These are phyloP conservation scores for Arabidopsis suecica DNA, from an alignment of 345 rosid species.

Conservation along the genomic window DNA sequence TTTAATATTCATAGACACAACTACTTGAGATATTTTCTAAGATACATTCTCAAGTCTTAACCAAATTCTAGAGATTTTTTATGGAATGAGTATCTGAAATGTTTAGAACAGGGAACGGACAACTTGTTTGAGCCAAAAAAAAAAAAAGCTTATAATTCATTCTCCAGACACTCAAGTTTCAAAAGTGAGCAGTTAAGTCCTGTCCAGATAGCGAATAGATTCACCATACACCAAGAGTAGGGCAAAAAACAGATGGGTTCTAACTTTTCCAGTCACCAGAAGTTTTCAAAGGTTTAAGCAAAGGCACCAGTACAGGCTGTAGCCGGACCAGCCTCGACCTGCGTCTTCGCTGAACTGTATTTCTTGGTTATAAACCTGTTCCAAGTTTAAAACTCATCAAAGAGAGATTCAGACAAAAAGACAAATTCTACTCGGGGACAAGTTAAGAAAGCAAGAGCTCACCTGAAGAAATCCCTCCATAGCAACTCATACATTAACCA, in stretches of 20 bases:
- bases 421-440: background rate
- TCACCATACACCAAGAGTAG: conserved; percentile 19
- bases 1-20: background rate
- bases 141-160: conserved; percentile 6
- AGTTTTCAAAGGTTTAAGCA: conserved; percentile 49
- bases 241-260: conserved; percentile 13
- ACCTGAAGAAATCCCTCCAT: conserved; percentile 99
- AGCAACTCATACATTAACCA: conserved; percentile 87
- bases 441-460: conserved; percentile 25
- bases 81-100: background rate
- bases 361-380: conserved; percentile 88
- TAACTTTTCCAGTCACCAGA: conserved; percentile 15
- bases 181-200: conserved; percentile 32
- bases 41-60: conserved; percentile 1
- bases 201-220: conserved; percentile 19
- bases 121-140: conserved; percentile 18
- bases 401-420: conserved; percentile 6
- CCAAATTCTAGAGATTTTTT: background rate
- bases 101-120: background rate
- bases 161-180: conserved; percentile 1
- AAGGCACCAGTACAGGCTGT: conserved; percentile 72
- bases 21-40: background rate
- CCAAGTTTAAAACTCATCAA: conserved; percentile 15
- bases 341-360: conserved; percentile 65
- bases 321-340: conserved; percentile 70